Percentiles rank a stretch among this genome's conserved stretches.
Evolutionary conservation across 768 basidiomycete genomes (phyloP).

Genomic region (Lanmaoa pseudosensibilis): DNA sequence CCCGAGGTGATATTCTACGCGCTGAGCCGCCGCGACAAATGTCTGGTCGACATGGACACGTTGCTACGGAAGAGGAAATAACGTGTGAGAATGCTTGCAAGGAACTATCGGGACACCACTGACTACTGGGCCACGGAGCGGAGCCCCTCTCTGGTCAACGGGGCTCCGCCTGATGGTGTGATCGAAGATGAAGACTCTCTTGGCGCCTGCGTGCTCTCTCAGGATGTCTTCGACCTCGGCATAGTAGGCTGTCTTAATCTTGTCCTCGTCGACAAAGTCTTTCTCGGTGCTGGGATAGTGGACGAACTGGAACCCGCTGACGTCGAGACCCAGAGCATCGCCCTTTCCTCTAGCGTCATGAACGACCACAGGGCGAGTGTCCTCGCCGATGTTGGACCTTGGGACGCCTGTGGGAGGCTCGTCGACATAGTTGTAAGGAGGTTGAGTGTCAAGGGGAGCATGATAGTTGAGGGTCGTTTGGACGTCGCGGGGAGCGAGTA

Average conservation of each 20-base stretch:
- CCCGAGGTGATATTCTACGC: slow-evolving; percentile 40
- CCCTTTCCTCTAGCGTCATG: slow-evolving; percentile 37
- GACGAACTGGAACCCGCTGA: slow-evolving; percentile 46
- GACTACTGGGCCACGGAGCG: slow-evolving; percentile 36
- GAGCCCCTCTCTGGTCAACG: not conserved
- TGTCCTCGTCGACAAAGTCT: slow-evolving; percentile 40
- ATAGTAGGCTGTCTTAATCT: slow-evolving; percentile 41
- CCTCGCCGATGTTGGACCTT: slow-evolving; percentile 32
- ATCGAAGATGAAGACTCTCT: slow-evolving; percentile 45
- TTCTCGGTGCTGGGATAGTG: slow-evolving; percentile 36
- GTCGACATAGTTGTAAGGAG: slow-evolving; percentile 37
- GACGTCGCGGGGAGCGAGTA: slow-evolving; percentile 36
- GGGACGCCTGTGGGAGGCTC: slow-evolving; percentile 28
- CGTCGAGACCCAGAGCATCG: slow-evolving; percentile 34
- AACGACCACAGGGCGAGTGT: slow-evolving; percentile 20
- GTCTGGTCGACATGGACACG: slow-evolving; percentile 50
- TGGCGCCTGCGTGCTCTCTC: slow-evolving; percentile 40
- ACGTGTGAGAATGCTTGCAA: not conserved
- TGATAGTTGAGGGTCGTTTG: slow-evolving; percentile 41
- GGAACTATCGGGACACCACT: slow-evolving; percentile 2
- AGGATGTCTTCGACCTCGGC: slow-evolving; percentile 42
- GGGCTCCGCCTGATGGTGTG: slow-evolving; percentile 41
- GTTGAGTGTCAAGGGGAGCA: slow-evolving; percentile 26
- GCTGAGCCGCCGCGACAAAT: slow-evolving; percentile 33
- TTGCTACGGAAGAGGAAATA: slow-evolving; percentile 20